A percentile compares a stretch with the other conserved stretches of the same genome.
Conservation (phyloP, 345 rosid species). For the Hibiscus tridactylites region DNA sequence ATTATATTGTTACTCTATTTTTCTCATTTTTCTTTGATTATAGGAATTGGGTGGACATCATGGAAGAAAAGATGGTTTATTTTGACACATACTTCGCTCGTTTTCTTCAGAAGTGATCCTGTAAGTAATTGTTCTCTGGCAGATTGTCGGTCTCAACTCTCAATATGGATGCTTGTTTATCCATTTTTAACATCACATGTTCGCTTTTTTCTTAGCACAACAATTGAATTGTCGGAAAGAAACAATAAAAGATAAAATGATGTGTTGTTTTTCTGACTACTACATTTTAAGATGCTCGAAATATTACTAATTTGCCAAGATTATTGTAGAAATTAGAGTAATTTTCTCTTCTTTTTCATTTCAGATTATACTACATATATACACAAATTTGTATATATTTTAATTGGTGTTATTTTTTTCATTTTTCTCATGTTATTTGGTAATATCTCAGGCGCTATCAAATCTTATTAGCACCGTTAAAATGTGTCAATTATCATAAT, state of each 20-base stretch:
- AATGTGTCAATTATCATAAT: no score
- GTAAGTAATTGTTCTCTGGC: conserved; percentile 29
- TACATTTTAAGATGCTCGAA: background rate
- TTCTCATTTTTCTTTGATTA: background rate
- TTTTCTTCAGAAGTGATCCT: conserved; percentile 77
- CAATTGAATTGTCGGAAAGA: background rate
- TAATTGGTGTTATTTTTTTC: no score
- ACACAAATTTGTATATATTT: no score
- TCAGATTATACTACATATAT: no score
- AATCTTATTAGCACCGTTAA: no score
- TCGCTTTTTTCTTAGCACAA: background rate
- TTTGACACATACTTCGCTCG: conserved; percentile 55
- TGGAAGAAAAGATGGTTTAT: conserved; percentile 82
- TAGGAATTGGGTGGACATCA: conserved; percentile 81
- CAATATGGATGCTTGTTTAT: background rate
- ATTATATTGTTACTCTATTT: background rate
- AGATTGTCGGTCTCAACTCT: background rate
- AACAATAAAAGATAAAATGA: background rate
- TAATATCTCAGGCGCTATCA: no score
- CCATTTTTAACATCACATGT: background rate
- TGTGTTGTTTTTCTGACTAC: background rate
- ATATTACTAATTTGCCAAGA: background rate
- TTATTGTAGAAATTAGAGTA: no score
- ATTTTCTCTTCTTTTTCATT: no score
- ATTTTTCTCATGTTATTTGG: no score